phyloP scores from a whole-genome alignment of 2,329 filamentous ascomycete genomes.

The Ophiocordyceps camponoti-leonardi region DNA sequence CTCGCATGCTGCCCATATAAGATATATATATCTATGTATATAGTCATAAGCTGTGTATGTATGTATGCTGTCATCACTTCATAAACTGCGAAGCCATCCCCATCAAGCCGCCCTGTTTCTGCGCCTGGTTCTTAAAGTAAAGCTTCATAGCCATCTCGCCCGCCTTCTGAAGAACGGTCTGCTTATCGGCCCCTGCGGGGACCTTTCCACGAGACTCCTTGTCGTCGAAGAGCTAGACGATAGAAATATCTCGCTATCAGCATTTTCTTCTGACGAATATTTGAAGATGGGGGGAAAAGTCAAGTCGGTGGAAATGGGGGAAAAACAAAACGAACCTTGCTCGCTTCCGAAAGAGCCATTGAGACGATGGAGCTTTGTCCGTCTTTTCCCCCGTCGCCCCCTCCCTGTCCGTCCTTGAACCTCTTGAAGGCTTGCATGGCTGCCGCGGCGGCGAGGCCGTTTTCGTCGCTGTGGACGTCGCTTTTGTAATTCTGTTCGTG shows the following conservation, averaged over 20 bases:
- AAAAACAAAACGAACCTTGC: conserved; percentile 36
- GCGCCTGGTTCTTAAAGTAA: conserved; percentile 64
- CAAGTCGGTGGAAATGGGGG: not conserved
- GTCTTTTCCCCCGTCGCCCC: conserved; percentile 27
- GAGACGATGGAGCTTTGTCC: conserved; percentile 69
- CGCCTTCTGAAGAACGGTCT: conserved; percentile 61
- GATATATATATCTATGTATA: not conserved
- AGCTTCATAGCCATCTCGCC: conserved; percentile 81
- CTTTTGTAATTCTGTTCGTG: conserved; percentile 59
- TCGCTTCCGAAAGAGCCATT: conserved; percentile 75
- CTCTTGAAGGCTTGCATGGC: conserved; percentile 70
- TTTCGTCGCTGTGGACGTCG: conserved; percentile 26
- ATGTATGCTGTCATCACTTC: not conserved
- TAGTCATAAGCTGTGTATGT: not conserved
- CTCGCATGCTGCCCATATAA: not conserved
- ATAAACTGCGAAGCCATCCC: conserved; percentile 31
- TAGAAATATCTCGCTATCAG: too few relatives aligned
- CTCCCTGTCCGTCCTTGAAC: conserved; percentile 46
- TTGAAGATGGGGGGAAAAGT: too few relatives aligned
- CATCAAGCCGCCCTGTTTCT: conserved; percentile 23
- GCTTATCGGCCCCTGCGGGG: conserved; percentile 49
- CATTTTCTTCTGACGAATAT: too few relatives aligned
- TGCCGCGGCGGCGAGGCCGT: conserved; percentile 50
- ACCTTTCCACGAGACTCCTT: conserved; percentile 37
- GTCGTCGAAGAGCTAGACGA: conserved; percentile 46